Base-by-base conservation (phyloP, 1,284 basidiomycete species). In the Sanguinoderma infundibulare region DNA sequence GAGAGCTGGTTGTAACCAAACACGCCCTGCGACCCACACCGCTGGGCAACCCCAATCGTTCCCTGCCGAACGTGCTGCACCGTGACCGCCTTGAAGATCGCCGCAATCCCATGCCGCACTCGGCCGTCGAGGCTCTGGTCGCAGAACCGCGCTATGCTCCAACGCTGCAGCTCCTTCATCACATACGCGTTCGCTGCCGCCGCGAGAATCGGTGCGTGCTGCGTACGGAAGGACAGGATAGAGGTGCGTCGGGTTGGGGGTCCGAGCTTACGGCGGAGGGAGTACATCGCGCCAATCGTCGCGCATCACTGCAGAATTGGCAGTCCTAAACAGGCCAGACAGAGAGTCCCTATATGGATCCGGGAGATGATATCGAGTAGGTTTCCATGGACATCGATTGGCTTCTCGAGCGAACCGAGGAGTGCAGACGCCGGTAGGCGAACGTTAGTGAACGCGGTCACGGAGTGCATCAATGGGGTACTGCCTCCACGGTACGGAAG, bases 21-120 rank as follows among this genome's bases (percentile, higher is more conserved):
- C 1, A 84, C 67, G 0, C 83, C 82, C 67, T 83, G 83, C 1
- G 81, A 82, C 12, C 83, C 83, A 56, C 80, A 82, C 17, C 82
- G 72, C n/a, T 85, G 81, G 0, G 75, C 71, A 2, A 85, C 68
- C 1, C 65, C 64, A 5, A 78, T 52, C 28, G 67, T 65, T 1
- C 70, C 69, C 22, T 67, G 60, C 57, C 78, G 75, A 24, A 72
- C 67, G 44, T 75, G 71, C 49, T 76, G 72, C 6, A 78, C 60
- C 47, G 73, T 71, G 9, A 73, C 67, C 7, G 73, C 74, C 64
- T 85, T 84, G 53, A 76, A 67, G 15, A 75, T 72, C 1, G 79
- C 71, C 0, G 80, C 81, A 28, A 84, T 71, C 0, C 72, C 77
- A 62, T 80, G 79, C 14, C 77, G 69, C 20, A 77, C 71, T 7